Base-by-base conservation (phyloP, 192 early-diverging fungal genomes). In the Backusella australiensis region DNA sequence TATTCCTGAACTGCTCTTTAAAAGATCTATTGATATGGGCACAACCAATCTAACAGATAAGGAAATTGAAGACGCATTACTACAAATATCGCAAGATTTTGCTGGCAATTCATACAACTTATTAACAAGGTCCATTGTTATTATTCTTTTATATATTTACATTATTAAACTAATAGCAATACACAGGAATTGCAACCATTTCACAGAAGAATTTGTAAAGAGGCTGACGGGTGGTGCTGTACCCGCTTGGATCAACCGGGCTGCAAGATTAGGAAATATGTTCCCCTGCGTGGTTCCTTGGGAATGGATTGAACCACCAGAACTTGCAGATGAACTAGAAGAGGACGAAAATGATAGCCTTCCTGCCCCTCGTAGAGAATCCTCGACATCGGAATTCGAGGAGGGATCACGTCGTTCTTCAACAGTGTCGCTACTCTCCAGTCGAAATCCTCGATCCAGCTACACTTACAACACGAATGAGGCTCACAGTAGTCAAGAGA, bases 271-370 rank as follows among this genome's bases (percentile, higher is more conserved):
- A 35, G 82, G 78, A 11, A 77, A 76, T 12, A 83, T 83, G 73
- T 80, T 83, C 49, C 82, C 82, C 35, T 83, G 82, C 38, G 75
- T 83, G 15, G 67, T 83, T 17, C 82, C 82, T 32, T 73, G 72
- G 29, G 82, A 83, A 49, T 83, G 82, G 82, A 63, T 83, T 23
- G 78, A 77, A 11, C 82, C 82, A 11, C 82, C 82, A 15, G 82
- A 79, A 29, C 72, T 73, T n/a, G 65, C 68, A 14, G 35, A 41
- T 26, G 36, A 36, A 1, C 6, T 21, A 23, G 68, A 69, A 0
- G 67, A 69, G 1, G 68, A 63, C 2, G 56, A 63, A 0, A 23
- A 41, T 39, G 35, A 23, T 38, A 8, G 21, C 39, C 34, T 35
- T 21, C 38, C 35, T 23, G 38, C n/a, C 23, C 38, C 68, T 69